Conservation (phyloP, 2,329 filamentous ascomycete species). For the Cladophialophora carrionii region DNA sequence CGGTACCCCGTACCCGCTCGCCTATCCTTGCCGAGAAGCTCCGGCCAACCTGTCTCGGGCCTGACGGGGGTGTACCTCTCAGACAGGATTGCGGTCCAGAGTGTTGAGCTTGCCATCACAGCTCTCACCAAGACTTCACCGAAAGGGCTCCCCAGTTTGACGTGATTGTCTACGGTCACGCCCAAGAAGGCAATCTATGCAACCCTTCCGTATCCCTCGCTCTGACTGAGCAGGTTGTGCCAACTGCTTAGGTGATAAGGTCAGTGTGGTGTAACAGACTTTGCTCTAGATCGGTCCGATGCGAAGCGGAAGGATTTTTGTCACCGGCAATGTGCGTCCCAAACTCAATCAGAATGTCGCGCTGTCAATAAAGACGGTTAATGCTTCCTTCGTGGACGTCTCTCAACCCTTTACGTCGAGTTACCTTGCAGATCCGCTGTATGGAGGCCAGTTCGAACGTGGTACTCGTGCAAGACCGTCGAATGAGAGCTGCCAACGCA, state of each 20-base stretch:
- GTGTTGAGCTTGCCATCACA: background rate
- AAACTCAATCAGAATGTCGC: constrained; percentile 17
- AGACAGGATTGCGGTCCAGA: background rate
- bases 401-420: background rate
- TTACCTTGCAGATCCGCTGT: background rate
- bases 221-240: background rate
- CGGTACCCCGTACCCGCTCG: background rate
- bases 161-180: background rate
- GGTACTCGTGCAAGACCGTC: too few relatives aligned
- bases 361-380: background rate
- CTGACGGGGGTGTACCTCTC: too few relatives aligned
- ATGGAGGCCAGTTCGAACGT: background rate
- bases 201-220: background rate
- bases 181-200: background rate
- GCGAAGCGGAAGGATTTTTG: background rate
- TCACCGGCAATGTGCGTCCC: background rate
- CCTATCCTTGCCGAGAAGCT: background rate
- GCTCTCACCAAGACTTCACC: background rate
- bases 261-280: constrained; percentile 14
- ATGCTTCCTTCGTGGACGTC: background rate
- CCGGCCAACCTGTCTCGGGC: background rate
- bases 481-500: background rate
- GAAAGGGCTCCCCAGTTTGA: background rate
- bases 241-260: background rate
- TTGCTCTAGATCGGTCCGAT: constrained; percentile 7